Evolutionary conservation across 179 eudicot species (phyloP), one percentile per base, ranked within the genome.

Genomic region (Nepenthes alata): DNA sequence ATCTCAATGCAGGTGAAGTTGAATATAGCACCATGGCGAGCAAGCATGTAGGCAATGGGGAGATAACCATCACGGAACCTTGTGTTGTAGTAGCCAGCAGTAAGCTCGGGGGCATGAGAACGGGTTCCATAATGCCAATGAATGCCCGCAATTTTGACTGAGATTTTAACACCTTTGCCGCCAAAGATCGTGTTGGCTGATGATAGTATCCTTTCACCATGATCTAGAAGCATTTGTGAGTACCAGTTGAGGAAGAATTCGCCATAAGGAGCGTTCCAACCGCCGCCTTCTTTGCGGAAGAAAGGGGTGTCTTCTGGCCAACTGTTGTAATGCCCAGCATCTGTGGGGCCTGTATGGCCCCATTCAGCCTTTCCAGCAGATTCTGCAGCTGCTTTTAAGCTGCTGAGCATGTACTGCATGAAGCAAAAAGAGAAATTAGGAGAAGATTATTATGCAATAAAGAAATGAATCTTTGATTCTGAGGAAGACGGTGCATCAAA

Each of bases 1-100:
- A 84, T 84, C 63, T 84, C 90, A n/a, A 84, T 75, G 52, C 90
- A 84, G 3, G 90, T 84, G 78, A 84, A 84, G 72, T 84, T 84
- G 67, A 84, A 72, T 60, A 84, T 25, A 5, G 84, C 90, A 5
- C 80, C 72, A 49, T 84, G 86, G 11, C 84, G 82, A 2, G 73
- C 80, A 4, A 84, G 59, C 83, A 82, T 77, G n/a, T 49, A 69
- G 15, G 90, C 90, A n/a, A 84, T 84, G 10, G 87, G 90, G 9
- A 80, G 71, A 68, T 84, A 84, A 11, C 90, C 90, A n/a, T 84
- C 85, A 5, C 75, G 72, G 74, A 50, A 73, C 9, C 90, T 80
- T 38, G 90, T 84, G 83, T 84, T 84, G 63, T 84, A 84, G 68
- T 84, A 84, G 13, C 90, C 90, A 0, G 90, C 90, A 1, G 90